Conservation (phyloP, 495 filamentous ascomycete genomes). For the Penicillium herquei region DNA sequence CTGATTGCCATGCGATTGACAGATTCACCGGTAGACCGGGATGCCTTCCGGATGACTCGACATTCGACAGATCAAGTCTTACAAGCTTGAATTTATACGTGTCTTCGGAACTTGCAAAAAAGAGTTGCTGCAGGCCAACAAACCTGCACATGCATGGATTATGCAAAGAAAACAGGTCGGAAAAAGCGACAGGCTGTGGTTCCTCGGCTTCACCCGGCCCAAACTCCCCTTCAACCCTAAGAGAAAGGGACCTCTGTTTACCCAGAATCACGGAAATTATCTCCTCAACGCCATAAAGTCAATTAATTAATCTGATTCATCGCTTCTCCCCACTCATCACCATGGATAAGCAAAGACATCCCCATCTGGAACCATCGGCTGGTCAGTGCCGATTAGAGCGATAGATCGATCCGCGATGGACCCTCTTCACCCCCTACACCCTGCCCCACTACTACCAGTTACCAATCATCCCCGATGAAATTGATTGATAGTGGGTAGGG, state of each 20-base stretch:
- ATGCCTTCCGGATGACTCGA: neutral
- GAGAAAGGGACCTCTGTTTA: neutral
- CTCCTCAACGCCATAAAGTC: too few relatives aligned
- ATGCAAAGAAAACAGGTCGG: neutral
- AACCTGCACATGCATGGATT: too few relatives aligned
- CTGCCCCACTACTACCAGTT: neutral
- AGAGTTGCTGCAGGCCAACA: neutral
- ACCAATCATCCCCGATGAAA: neutral
- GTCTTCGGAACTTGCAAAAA: neutral
- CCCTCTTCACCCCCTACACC: neutral
- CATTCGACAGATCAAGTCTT: neutral
- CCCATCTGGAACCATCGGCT: neutral
- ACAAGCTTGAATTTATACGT: neutral
- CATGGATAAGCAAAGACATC: conserved; percentile 4
- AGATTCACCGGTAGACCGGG: neutral
- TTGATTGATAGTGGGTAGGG: neutral
- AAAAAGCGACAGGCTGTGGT: conserved; percentile 2
- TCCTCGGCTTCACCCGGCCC: neutral
- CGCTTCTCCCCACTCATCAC: neutral
- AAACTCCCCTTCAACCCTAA: neutral
- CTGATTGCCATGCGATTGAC: conserved; percentile 15
- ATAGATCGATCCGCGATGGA: conserved; percentile 6
- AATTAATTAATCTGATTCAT: too few relatives aligned
- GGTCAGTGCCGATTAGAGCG: conserved; percentile 2
- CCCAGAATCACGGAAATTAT: too few relatives aligned